phyloP scores from a whole-genome alignment of 345 rosid species.

The Gossypium rotundifolium region DNA sequence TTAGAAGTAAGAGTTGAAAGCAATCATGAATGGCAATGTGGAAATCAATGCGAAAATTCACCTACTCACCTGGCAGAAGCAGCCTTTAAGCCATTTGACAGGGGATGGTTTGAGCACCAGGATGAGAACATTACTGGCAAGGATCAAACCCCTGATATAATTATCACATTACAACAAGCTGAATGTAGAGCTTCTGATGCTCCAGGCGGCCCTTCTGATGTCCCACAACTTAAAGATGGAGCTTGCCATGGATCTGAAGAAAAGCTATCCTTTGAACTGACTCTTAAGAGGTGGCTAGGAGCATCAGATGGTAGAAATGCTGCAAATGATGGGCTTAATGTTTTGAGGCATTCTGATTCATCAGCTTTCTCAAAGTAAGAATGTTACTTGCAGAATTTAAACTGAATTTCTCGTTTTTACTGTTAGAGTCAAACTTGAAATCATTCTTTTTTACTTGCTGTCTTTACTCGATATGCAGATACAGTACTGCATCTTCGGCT shows the following conservation, averaged over 20 bases:
- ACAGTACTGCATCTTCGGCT: slow-evolving; percentile 48
- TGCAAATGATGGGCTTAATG: slow-evolving; percentile 37
- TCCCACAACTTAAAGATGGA: slow-evolving; percentile 33
- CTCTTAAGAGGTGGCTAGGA: slow-evolving; percentile 37
- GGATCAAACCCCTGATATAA: not conserved
- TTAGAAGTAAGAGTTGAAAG: slow-evolving; percentile 24
- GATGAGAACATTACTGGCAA: slow-evolving; percentile 20
- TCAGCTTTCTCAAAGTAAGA: slow-evolving; percentile 78
- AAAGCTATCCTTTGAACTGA: slow-evolving; percentile 39
- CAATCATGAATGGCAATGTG: slow-evolving; percentile 17
- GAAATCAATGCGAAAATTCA: slow-evolving; percentile 19
- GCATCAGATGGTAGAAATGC: slow-evolving; percentile 28
- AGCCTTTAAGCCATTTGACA: slow-evolving; percentile 23
- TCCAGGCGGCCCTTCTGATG: slow-evolving; percentile 27
- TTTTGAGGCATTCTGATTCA: slow-evolving; percentile 54
- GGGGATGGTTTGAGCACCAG: slow-evolving; percentile 17
- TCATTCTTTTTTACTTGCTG: not conserved
- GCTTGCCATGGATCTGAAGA: slow-evolving; percentile 28
- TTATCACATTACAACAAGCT: not conserved
- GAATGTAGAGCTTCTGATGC: slow-evolving; percentile 15
- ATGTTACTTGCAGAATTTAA: slow-evolving; percentile 9
- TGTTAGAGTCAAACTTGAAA: slow-evolving; percentile 1
- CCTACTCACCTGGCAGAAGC: slow-evolving; percentile 17
- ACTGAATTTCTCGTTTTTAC: not conserved
- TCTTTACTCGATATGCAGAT: slow-evolving; percentile 34